phyloP scores from a whole-genome alignment of 345 rosid species.

The Populus tremula region DNA sequence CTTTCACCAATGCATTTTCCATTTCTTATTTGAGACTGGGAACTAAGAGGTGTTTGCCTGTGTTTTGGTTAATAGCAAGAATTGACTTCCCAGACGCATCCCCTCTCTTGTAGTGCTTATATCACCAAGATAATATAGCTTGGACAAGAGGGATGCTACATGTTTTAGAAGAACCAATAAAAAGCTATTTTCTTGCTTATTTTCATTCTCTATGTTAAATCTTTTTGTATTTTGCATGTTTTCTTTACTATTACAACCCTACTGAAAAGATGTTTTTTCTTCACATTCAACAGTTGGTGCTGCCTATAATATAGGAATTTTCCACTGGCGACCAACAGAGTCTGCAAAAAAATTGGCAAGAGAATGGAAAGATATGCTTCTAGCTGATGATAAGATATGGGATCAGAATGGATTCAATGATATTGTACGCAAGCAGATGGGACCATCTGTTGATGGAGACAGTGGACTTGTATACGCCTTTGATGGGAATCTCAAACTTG shows the following conservation, averaged over 20 bases:
- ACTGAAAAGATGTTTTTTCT: constrained; percentile 17
- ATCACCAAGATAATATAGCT: neutral
- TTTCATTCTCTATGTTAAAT: neutral
- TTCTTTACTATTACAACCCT: neutral
- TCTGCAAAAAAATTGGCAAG: constrained; percentile 74
- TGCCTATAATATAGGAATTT: constrained; percentile 92
- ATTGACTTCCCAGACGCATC: neutral
- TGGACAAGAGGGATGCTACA: neutral
- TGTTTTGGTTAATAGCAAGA: neutral
- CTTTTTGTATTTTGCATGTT: neutral
- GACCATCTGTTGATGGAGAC: constrained; percentile 79
- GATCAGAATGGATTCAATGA: constrained; percentile 98
- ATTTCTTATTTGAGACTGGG: neutral
- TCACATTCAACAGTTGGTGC: constrained; percentile 55
- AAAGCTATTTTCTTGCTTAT: neutral
- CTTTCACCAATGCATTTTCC: neutral
- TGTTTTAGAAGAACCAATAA: too few species aligned
- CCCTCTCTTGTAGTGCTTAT: neutral
- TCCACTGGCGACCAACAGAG: constrained; percentile 96
- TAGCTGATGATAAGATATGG: constrained; percentile 92
- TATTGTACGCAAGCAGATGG: constrained; percentile 72
- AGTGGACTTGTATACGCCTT: constrained; percentile 82
- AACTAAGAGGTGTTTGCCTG: neutral
- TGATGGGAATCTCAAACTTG: constrained; percentile 92
- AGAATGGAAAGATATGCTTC: constrained; percentile 90